Percentiles rank a stretch among this genome's conserved stretches.
Conservation (phyloP, 805 yeast species). For the Nakazawaea pomicola region DNA sequence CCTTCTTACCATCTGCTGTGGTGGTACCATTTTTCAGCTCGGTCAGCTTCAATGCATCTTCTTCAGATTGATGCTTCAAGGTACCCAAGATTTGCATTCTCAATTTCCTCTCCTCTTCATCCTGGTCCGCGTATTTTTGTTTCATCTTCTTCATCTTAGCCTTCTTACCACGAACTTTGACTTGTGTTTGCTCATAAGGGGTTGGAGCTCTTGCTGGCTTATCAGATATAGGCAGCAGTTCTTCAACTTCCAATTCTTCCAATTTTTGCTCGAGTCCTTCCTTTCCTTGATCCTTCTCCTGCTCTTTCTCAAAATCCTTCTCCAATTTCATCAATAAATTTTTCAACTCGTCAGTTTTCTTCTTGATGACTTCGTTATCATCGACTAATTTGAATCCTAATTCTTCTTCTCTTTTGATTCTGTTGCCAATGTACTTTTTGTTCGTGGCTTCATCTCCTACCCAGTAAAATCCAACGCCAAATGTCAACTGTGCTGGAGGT, state of each 20-base stretch:
- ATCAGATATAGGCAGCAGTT: not conserved
- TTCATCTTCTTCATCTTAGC: conserved; percentile 79
- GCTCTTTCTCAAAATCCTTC: conserved; percentile 9
- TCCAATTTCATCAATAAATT: conserved; percentile 25
- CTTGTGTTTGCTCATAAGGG: conserved; percentile 23
- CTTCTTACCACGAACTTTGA: conserved; percentile 74
- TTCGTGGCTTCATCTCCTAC: conserved; percentile 52
- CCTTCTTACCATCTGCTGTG: conserved; percentile 3
- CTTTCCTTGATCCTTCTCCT: not conserved
- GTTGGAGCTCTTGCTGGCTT: conserved; percentile 13
- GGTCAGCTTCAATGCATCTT: no score
- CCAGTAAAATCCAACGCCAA: conserved; percentile 89
- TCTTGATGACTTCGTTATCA: conserved; percentile 19
- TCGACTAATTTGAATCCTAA: conserved; percentile 24
- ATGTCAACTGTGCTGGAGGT: conserved; percentile 76
- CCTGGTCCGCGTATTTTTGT: conserved; percentile 84
- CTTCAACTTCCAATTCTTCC: not conserved
- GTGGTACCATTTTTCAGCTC: conserved; percentile 5
- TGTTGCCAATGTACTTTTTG: conserved; percentile 25
- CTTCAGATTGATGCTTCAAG: conserved; percentile 63
- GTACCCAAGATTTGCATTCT: conserved; percentile 85
- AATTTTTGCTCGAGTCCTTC: not conserved
- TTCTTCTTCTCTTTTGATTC: conserved; percentile 22
- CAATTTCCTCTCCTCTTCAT: conserved; percentile 74
- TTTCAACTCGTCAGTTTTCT: conserved; percentile 25